phyloP scores from a whole-genome alignment of 1,284 basidiomycete species.

The Sparassis latifolia region DNA sequence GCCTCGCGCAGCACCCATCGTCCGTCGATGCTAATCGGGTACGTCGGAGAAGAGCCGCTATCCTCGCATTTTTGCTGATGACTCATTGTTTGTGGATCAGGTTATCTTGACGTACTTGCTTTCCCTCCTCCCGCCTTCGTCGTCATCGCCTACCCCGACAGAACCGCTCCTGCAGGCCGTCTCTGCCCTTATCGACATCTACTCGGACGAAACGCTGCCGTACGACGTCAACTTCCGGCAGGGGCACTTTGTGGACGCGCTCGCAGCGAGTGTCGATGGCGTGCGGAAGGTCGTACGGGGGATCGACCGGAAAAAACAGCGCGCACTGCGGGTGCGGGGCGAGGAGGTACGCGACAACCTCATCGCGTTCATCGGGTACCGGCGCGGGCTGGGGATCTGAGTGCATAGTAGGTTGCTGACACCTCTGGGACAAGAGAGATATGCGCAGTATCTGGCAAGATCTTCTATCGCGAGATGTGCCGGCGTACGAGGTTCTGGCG shows the following conservation, averaged over 20 bases:
- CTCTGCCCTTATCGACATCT: constrained; percentile 91
- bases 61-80: not conserved
- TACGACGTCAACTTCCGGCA: constrained; percentile 82
- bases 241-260: constrained; percentile 30
- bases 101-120: constrained; percentile 65
- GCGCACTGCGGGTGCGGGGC: constrained; percentile 45
- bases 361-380: constrained; percentile 84
- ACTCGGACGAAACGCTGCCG: constrained; percentile 81
- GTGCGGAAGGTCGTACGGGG: constrained; percentile 41
- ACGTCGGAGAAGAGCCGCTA: constrained; percentile 14
- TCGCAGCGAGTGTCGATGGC: constrained; percentile 37
- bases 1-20: constrained; percentile 64
- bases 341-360: constrained; percentile 81
- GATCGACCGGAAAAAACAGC: constrained; percentile 33
- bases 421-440: not conserved
- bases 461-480: not conserved
- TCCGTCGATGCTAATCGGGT: constrained; percentile 70
- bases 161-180: constrained; percentile 79
- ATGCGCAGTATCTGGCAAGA: not conserved
- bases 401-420: not conserved
- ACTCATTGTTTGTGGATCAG: constrained; percentile 29
- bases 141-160: constrained; percentile 38
- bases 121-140: constrained; percentile 41
- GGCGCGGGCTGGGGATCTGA: constrained; percentile 51
- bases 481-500: not conserved